Evolutionary conservation across 441 rosid species (phyloP).

Genomic region (Populus hybrid): DNA sequence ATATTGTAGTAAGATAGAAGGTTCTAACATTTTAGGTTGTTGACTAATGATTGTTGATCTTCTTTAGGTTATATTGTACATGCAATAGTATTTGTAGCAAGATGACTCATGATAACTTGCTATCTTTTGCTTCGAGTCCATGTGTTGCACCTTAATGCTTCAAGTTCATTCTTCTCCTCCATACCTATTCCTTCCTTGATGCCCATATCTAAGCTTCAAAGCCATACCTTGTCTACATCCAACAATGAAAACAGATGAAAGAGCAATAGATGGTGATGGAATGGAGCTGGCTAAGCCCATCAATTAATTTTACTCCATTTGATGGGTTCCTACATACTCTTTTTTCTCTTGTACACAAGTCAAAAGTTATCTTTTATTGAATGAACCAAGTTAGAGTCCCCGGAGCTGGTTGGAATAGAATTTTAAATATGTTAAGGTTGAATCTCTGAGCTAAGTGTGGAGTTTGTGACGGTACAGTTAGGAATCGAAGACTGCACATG

Average conservation of each 20-base stretch:
- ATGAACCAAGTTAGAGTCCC: neutral
- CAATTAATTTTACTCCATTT: neutral
- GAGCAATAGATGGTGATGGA: neutral
- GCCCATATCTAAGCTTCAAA: neutral
- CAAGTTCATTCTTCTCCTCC: neutral
- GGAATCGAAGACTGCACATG: neutral
- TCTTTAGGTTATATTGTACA: neutral
- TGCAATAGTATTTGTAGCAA: neutral
- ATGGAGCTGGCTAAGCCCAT: neutral
- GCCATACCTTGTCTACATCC: neutral
- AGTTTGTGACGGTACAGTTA: neutral
- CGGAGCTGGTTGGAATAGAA: neutral
- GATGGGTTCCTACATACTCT: neutral
- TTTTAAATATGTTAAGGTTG: neutral
- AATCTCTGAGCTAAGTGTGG: neutral
- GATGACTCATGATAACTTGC: neutral
- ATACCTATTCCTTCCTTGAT: neutral
- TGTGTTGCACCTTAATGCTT: neutral
- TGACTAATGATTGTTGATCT: neutral
- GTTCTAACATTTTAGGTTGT: neutral
- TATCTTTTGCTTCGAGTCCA: neutral
- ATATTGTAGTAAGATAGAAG: neutral
- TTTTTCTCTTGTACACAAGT: neutral
- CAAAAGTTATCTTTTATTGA: neutral
- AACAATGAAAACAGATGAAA: neutral